phyloP scores from a whole-genome alignment of 2,329 filamentous ascomycete genomes.

The Dichotomopilus funicola region DNA sequence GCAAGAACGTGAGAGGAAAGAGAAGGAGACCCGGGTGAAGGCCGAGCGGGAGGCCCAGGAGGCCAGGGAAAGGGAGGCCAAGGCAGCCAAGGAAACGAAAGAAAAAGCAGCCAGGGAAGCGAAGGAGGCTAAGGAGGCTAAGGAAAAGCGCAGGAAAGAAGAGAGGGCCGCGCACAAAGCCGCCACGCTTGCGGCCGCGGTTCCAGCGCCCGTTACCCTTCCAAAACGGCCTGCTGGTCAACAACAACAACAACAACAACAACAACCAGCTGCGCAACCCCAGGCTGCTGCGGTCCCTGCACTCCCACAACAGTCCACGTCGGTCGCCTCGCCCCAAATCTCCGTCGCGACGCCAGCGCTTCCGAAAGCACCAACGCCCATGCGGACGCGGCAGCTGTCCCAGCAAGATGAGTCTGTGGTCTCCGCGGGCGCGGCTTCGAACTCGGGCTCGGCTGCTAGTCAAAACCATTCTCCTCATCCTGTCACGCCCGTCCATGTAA shows the following conservation, averaged over 20 bases:
- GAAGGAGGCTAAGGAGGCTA: constrained; percentile 31
- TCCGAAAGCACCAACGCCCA: constrained; percentile 75
- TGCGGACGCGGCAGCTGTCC: constrained; percentile 67
- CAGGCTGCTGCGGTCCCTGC: constrained; percentile 40
- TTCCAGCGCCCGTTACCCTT: constrained; percentile 29
- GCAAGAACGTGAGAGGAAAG: constrained; percentile 54
- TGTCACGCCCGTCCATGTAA: constrained; percentile 58
- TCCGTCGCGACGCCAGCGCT: constrained; percentile 72
- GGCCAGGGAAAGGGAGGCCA: constrained; percentile 52
- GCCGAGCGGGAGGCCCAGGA: constrained; percentile 61
- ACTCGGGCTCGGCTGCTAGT: constrained; percentile 49
- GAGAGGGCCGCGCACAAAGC: constrained; percentile 39
- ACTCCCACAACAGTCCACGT: constrained; percentile 54
- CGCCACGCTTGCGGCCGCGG: constrained; percentile 32
- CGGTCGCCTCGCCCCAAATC: constrained; percentile 71
- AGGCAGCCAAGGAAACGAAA: constrained; percentile 34
- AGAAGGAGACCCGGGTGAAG: constrained; percentile 47
- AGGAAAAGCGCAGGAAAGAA: constrained; percentile 39
- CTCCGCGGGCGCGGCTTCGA: constrained; percentile 60
- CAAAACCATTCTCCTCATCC: constrained; percentile 55
- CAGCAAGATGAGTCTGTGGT: constrained; percentile 68
- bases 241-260: constrained; percentile 32
- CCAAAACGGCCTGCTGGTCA: constrained; percentile 39
- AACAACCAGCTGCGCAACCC: constrained; percentile 24
- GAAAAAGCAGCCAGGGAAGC: constrained; percentile 39